Evolutionary conservation across 1,284 basidiomycete species (phyloP).

Genomic region (Bjerkandera adusta): DNA sequence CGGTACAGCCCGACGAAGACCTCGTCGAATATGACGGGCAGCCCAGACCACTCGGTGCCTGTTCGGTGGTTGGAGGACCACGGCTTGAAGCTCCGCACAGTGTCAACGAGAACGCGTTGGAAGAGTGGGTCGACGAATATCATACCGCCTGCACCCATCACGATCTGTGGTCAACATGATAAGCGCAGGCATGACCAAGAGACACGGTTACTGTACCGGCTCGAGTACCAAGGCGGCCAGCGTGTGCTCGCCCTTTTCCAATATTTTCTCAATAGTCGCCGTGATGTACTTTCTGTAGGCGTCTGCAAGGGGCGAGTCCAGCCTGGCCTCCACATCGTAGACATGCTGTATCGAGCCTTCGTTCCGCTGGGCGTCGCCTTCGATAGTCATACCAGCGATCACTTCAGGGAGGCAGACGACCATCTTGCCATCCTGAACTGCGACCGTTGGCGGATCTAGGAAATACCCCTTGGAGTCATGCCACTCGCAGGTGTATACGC

Average conservation of each 20-base stretch:
- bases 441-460: conserved; percentile 87
- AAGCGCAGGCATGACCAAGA: background rate
- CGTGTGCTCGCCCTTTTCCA: conserved; percentile 35
- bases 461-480: conserved; percentile 91
- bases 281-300: conserved; percentile 67
- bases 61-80: conserved; percentile 19
- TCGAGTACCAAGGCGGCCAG: conserved; percentile 85
- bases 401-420: conserved; percentile 60
- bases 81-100: conserved; percentile 54
- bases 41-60: conserved; percentile 54
- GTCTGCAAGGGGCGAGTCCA: conserved; percentile 59
- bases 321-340: conserved; percentile 73
- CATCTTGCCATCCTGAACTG: conserved; percentile 61
- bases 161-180: conserved; percentile 36
- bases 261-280: conserved; percentile 51
- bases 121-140: conserved; percentile 97
- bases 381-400: conserved; percentile 35
- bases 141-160: conserved; percentile 98
- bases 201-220: conserved; percentile 40
- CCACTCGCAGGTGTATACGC: conserved; percentile 96
- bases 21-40: conserved; percentile 96
- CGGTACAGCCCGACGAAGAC: conserved; percentile 94
- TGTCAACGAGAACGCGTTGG: conserved; percentile 85
- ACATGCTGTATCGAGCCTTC: conserved; percentile 55
- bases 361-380: conserved; percentile 30